These are phyloP conservation scores for Isochrysis galbana DNA, from an alignment of 78 protist species.

Conservation along the genomic window DNA sequence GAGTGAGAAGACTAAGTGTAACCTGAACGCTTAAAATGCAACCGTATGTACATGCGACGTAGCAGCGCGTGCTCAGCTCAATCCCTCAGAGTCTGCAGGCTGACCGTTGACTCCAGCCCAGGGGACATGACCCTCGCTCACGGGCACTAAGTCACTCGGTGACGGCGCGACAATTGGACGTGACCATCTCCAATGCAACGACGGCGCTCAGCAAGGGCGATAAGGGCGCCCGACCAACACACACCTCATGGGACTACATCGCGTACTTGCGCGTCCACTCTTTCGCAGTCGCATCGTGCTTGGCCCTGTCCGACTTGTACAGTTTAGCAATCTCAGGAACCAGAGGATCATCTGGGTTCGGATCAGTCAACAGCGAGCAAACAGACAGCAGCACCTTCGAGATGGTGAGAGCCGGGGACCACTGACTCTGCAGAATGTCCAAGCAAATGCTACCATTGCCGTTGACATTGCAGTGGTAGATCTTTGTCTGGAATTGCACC, in stretches of 20 bases:
- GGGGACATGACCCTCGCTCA: too few species aligned
- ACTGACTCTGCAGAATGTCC: slow-evolving; percentile 88
- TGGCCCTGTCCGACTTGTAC: slow-evolving; percentile 71
- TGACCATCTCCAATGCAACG: too few species aligned
- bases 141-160: too few species aligned
- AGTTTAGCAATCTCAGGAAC: slow-evolving; percentile 88
- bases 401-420: slow-evolving; percentile 95
- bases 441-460: slow-evolving; percentile 87
- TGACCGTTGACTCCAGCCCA: too few species aligned
- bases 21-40: too few species aligned
- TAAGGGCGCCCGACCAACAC: too few species aligned
- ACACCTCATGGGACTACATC: background rate
- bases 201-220: too few species aligned
- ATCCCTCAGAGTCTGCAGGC: too few species aligned
- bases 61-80: too few species aligned
- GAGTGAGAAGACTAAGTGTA: too few species aligned
- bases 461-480: slow-evolving; percentile 91
- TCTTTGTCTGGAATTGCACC: slow-evolving; percentile 81
- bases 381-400: slow-evolving; percentile 87
- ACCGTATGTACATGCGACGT: too few species aligned
- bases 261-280: slow-evolving; percentile 87
- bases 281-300: slow-evolving; percentile 68
- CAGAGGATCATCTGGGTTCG: slow-evolving; percentile 95
- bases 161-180: too few species aligned
- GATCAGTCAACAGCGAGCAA: slow-evolving; percentile 87